A percentile compares a stretch with the other conserved stretches of the same genome.
phyloP scores from a whole-genome alignment of 2,329 filamentous ascomycete species.

The Aspergillaceae sp. region DNA sequence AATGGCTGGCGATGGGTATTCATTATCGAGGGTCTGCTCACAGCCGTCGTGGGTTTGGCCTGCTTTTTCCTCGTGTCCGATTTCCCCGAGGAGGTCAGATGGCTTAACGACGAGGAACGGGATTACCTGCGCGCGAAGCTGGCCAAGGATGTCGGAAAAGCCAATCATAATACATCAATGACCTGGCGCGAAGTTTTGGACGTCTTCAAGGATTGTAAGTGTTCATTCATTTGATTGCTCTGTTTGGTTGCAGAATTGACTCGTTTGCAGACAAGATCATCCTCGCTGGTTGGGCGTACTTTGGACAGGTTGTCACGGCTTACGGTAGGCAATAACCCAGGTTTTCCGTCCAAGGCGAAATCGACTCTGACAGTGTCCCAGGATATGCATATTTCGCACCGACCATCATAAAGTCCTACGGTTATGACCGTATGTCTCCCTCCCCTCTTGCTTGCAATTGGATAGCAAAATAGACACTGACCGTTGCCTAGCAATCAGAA shows the following conservation, averaged over 20 bases:
- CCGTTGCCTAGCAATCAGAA: conserved; percentile 34
- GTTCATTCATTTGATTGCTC: conserved; percentile 1
- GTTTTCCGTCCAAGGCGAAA: neutral
- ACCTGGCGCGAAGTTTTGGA: conserved; percentile 50
- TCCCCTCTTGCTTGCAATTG: too few species aligned
- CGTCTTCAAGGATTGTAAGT: conserved; percentile 59
- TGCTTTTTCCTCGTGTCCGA: conserved; percentile 60
- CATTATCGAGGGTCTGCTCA: conserved; percentile 57
- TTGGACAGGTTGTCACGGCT: conserved; percentile 67
- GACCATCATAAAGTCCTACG: conserved; percentile 59
- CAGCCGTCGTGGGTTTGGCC: conserved; percentile 51
- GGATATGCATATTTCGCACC: conserved; percentile 68
- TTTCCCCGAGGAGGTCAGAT: conserved; percentile 67
- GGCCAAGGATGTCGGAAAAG: conserved; percentile 58
- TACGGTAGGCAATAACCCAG: conserved; percentile 42
- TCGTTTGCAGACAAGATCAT: conserved; percentile 50
- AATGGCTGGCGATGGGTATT: conserved; percentile 44
- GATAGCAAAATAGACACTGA: too few species aligned
- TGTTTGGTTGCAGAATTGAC: conserved; percentile 7
- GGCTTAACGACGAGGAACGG: conserved; percentile 63
- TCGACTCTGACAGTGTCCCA: conserved; percentile 8
- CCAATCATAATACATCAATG: conserved; percentile 54
- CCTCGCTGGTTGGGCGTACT: conserved; percentile 70
- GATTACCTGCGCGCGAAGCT: conserved; percentile 58
- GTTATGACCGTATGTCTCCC: conserved; percentile 43